Conservation (phyloP, 805 yeast genomes). For the Pichia eremophila region DNA sequence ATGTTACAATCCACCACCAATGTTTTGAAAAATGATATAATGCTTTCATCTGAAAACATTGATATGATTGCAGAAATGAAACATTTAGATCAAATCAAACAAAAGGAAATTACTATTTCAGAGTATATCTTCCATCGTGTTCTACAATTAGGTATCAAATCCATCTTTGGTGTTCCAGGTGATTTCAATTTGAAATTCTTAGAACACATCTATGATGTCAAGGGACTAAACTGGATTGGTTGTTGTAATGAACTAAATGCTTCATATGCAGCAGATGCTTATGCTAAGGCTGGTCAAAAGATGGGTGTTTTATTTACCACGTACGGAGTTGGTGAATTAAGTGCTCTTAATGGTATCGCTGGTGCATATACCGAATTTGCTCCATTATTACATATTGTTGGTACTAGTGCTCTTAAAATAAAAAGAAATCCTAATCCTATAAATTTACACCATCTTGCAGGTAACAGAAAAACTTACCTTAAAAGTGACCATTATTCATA, state of each 20-base stretch:
- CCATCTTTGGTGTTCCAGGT: constrained; percentile 75
- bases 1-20: not conserved
- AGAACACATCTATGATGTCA: constrained; percentile 65
- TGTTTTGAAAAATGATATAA: not conserved
- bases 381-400: constrained; percentile 76
- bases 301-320: constrained; percentile 70
- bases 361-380: constrained; percentile 88
- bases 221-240: constrained; percentile 80
- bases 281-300: constrained; percentile 64
- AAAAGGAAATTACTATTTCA: constrained; percentile 18
- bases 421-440: constrained; percentile 9
- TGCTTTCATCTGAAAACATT: not conserved
- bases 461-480: constrained; percentile 35
- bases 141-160: constrained; percentile 41
- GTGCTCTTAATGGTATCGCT: constrained; percentile 78
- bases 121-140: constrained; percentile 40
- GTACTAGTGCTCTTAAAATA: constrained; percentile 30
- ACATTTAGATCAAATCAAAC: not conserved
- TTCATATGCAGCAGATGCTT: constrained; percentile 84
- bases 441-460: constrained; percentile 52
- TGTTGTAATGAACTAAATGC: constrained; percentile 87
- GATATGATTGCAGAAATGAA: not conserved
- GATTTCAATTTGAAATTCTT: constrained; percentile 67
- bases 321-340: constrained; percentile 84
- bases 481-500: constrained; percentile 63